Base-by-base conservation (phyloP, 305 asterid genomes). In the Solanum hybrid region DNA sequence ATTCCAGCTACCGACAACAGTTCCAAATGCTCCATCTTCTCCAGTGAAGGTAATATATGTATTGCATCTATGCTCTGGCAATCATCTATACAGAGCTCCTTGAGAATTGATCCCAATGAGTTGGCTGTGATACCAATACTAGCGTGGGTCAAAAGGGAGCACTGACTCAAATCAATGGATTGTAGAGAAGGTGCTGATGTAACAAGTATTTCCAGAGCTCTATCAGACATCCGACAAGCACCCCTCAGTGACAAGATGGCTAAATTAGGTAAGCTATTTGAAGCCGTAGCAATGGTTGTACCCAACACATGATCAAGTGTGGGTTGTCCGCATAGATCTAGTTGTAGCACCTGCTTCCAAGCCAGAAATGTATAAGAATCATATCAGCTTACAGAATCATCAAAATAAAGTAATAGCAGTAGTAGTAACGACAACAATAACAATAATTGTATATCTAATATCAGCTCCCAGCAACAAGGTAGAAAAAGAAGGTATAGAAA, bases 261-360 rank as follows among this genome's bases (percentile, higher is more conserved):
- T 90, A 96, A 89, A 75, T 91, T 93, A 86, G 95, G 93, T 78
- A 95, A 93, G 85, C 90, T 88, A 71, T 40, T 90, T 26, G 90
- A 82, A 88, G 92, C 79, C 76, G 77, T 88, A 91, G 92, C 85
- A 19, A 93, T 91, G 72, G 92, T 86, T 86, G 90, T 88, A 29
- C 64, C 90, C 89, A 96, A 91, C n/a, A 91, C 92, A 85, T 78
- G 85, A 93, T 94, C 97, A 82, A 93, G 92, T 90, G 91, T 88
- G 88, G 94, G 93, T 87, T 94, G 96, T 82, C 99, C 99, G 69
- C 98, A 95, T 7, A 95, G 92, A 85, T 96, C 99, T 88, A 96
- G 96, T 93, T 95, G 96, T 90, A 97, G 97, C 85, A 97, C 98
- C 99, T 97, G 97, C 93, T 92, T 86, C 38, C 90, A 91, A 34